These are phyloP conservation scores for Fusarium sp. DNA, from an alignment of 2,329 filamentous ascomycete species.

Conservation along the genomic window DNA sequence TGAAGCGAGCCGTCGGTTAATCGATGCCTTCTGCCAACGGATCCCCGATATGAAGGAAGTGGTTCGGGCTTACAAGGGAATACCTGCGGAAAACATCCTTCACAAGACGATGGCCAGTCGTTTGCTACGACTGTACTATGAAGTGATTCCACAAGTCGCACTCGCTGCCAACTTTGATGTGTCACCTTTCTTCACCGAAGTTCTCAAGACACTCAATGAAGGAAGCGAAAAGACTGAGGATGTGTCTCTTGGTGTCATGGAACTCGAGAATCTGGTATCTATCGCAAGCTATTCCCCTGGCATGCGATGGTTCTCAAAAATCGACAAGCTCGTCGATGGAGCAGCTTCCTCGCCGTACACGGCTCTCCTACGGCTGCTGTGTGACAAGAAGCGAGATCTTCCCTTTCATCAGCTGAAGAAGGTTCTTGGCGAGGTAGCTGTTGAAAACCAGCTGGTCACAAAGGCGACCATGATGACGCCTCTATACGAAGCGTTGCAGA, in stretches of 20 bases:
- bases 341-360: constrained; percentile 71
- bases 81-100: constrained; percentile 75
- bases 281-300: constrained; percentile 84
- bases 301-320: constrained; percentile 91
- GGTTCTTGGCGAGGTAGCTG: constrained; percentile 70
- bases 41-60: constrained; percentile 87
- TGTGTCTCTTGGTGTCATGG: constrained; percentile 71
- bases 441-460: constrained; percentile 75
- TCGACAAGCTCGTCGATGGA: constrained; percentile 65
- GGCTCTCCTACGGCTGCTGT: constrained; percentile 69
- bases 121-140: constrained; percentile 86
- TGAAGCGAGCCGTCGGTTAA: constrained; percentile 74
- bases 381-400: constrained; percentile 44
- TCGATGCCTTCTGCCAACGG: constrained; percentile 80
- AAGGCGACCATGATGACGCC: constrained; percentile 60
- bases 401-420: constrained; percentile 60
- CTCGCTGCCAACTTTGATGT: constrained; percentile 90
- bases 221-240: constrained; percentile 62
- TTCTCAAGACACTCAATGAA: constrained; percentile 71
- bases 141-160: constrained; percentile 81
- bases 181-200: constrained; percentile 77
- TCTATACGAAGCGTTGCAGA: constrained; percentile 53
- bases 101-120: constrained; percentile 84
- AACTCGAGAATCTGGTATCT: constrained; percentile 83
- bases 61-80: constrained; percentile 77